Evolutionary conservation across 2,329 filamentous ascomycete genomes (phyloP).

Genomic region (Seiridium unicorne): DNA sequence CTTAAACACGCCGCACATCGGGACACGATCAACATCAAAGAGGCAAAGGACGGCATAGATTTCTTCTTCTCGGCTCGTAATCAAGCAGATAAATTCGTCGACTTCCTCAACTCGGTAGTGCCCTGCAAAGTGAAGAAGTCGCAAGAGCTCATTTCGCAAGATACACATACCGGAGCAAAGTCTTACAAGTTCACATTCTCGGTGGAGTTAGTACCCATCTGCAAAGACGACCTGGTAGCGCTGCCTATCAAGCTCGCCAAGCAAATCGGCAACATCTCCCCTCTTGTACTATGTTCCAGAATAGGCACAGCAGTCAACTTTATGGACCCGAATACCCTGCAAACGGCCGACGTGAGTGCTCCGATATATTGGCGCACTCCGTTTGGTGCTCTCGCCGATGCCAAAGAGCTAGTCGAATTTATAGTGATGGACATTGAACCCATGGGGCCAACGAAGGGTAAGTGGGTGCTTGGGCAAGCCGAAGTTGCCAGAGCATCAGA

Average conservation of each 20-base stretch:
- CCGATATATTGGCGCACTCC: slow-evolving; percentile 88
- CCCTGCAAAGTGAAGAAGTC: slow-evolving; percentile 79
- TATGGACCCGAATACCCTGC: slow-evolving; percentile 85
- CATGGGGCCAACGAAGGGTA: slow-evolving; percentile 71
- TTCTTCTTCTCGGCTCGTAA: slow-evolving; percentile 92
- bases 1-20: slow-evolving; percentile 89
- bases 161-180: slow-evolving; percentile 85
- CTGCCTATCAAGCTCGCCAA: slow-evolving; percentile 88
- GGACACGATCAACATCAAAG: slow-evolving; percentile 97
- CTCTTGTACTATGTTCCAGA: slow-evolving; percentile 80
- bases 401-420: slow-evolving; percentile 85
- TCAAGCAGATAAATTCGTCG: slow-evolving; percentile 87
- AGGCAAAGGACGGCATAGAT: slow-evolving; percentile 92
- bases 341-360: slow-evolving; percentile 81
- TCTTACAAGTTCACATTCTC: slow-evolving; percentile 96
- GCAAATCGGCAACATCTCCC: slow-evolving; percentile 82
- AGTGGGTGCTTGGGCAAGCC: slow-evolving; percentile 80
- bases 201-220: slow-evolving; percentile 86
- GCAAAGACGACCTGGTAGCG: slow-evolving; percentile 96
- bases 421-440: slow-evolving; percentile 93
- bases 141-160: slow-evolving; percentile 91
- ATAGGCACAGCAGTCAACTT: slow-evolving; percentile 89
- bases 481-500: slow-evolving; percentile 87
- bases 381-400: slow-evolving; percentile 80
- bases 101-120: slow-evolving; percentile 81